Conservation (phyloP, 1,284 basidiomycete genomes). For the Moesziomyces globuligerus region DNA sequence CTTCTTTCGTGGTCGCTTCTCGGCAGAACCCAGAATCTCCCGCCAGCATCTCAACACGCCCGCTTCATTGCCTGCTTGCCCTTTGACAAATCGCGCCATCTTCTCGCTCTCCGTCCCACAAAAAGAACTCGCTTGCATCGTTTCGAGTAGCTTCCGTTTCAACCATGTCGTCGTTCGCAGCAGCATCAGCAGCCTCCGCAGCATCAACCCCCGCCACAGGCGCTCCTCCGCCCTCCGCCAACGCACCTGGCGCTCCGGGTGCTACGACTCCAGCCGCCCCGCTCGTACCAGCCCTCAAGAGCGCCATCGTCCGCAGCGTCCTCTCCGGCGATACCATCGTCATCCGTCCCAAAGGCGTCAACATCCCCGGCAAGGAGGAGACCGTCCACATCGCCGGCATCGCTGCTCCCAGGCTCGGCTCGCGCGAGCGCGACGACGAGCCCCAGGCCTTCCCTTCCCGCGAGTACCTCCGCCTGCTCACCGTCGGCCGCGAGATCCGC, state of each 20-base stretch:
- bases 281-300: conserved; percentile 49
- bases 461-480: conserved; percentile 84
- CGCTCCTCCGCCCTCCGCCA: conserved; percentile 8
- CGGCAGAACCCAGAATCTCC: no score
- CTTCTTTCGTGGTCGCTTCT: no score
- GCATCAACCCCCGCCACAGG: conserved; percentile 37
- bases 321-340: conserved; percentile 60
- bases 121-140: not conserved
- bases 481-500: conserved; percentile 87
- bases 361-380: conserved; percentile 53
- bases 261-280: conserved; percentile 10
- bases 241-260: not conserved
- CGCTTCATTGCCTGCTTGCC: no score
- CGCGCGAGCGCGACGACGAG: conserved; percentile 68
- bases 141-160: no score
- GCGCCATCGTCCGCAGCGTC: conserved; percentile 60
- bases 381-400: conserved; percentile 62
- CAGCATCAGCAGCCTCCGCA: conserved; percentile 48
- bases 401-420: conserved; percentile 59
- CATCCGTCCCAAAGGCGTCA: conserved; percentile 57
- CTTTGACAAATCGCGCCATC: not conserved
- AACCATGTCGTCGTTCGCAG: conserved; percentile 33
- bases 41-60: no score
- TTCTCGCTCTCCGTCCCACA: not conserved
- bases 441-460: conserved; percentile 91